Evolutionary conservation across 2,329 filamentous ascomycete species (phyloP).

Genomic region (Sporothrix brunneoviolacea): DNA sequence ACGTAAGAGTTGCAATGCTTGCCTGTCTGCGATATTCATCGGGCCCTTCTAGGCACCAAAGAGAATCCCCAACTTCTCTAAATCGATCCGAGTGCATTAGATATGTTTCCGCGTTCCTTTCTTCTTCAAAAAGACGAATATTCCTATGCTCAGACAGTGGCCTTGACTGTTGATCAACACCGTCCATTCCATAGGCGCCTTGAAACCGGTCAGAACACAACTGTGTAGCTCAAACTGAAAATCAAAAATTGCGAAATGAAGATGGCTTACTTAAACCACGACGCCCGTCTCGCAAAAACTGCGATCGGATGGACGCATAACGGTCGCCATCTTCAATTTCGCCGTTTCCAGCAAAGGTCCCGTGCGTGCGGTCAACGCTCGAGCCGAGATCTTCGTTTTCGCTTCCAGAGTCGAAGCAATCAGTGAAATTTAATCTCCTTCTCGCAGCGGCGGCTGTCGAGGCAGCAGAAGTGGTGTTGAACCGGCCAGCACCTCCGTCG

Average conservation of each 20-base stretch:
- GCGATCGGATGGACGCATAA: not conserved
- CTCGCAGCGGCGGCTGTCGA: not conserved
- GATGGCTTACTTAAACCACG: not conserved
- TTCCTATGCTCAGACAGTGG: not conserved
- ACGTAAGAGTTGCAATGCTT: not conserved
- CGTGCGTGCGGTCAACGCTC: too few species aligned
- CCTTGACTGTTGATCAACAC: not conserved
- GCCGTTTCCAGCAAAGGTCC: too few species aligned
- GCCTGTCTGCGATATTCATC: not conserved
- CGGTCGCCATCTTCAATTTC: not conserved
- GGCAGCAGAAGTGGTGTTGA: not conserved
- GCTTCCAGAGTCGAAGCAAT: conserved; percentile 4
- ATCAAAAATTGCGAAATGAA: too few species aligned
- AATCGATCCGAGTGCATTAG: not conserved
- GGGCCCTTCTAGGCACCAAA: not conserved
- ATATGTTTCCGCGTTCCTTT: not conserved
- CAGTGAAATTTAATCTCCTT: conserved; percentile 8
- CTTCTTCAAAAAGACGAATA: too few species aligned
- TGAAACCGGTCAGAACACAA: too few species aligned
- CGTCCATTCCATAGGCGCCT: not conserved
- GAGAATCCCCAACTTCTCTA: not conserved
- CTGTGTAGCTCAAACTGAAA: too few species aligned
- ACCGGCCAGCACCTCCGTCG: conserved; percentile 11
- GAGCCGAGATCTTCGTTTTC: not conserved
- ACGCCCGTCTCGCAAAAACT: not conserved